Evolutionary conservation across 148 eudicot species (phyloP).

Genomic region (Linanthus parryae): DNA sequence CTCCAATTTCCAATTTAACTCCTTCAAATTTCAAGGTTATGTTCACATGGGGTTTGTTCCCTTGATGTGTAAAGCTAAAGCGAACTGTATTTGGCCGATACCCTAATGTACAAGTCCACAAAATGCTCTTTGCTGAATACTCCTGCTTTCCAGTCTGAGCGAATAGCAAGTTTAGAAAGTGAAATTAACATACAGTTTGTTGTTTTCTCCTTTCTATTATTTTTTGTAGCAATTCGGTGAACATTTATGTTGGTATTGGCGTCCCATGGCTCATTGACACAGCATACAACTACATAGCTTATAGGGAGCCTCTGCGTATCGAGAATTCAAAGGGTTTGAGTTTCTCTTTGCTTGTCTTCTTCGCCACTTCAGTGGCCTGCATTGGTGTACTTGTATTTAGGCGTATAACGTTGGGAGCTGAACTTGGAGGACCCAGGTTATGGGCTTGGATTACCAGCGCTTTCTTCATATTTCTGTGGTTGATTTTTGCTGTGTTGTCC

Average conservation of each 20-base stretch:
- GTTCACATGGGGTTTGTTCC: too few relatives aligned
- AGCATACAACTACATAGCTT: slow-evolving; percentile 60
- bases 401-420: slow-evolving; percentile 72
- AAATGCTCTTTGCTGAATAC: too few relatives aligned
- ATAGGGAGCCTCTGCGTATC: slow-evolving; percentile 51
- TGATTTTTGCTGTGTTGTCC: slow-evolving; percentile 65
- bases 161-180: background rate
- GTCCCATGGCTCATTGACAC: slow-evolving; percentile 92
- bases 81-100: too few relatives aligned
- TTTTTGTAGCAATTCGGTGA: slow-evolving; percentile 81
- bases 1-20: too few relatives aligned
- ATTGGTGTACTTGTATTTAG: slow-evolving; percentile 68
- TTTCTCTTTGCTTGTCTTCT: slow-evolving; percentile 80
- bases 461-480: slow-evolving; percentile 72
- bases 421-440: slow-evolving; percentile 81
- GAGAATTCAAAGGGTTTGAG: slow-evolving; percentile 61
- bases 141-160: too few relatives aligned
- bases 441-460: slow-evolving; percentile 78
- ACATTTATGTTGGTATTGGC: slow-evolving; percentile 86
- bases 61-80: too few relatives aligned
- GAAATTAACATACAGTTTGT: slow-evolving; percentile 6
- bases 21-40: too few relatives aligned
- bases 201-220: background rate
- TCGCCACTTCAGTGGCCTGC: slow-evolving; percentile 74
- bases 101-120: too few relatives aligned